Evolutionary conservation across 2,329 filamentous ascomycete genomes (phyloP).

Genomic region (Zalaria obscura): DNA sequence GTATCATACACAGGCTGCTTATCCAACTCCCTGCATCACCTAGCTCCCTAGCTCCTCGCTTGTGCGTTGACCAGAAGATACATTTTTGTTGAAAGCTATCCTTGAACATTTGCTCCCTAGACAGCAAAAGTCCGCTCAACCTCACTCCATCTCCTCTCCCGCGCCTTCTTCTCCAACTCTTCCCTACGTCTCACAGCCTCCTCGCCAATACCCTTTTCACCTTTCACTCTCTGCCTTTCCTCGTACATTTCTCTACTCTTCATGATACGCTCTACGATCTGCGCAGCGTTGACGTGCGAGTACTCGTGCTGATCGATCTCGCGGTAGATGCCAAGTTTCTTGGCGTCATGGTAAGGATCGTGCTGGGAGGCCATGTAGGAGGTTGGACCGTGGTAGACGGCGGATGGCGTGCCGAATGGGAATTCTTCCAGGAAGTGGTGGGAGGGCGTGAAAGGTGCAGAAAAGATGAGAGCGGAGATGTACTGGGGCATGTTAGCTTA

Average conservation of each 20-base stretch:
- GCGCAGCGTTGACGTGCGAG: conserved; percentile 75
- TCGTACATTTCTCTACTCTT: conserved; percentile 79
- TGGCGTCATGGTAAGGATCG: conserved; percentile 58
- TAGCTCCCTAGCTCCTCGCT: too few relatives aligned
- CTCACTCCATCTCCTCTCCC: conserved; percentile 15
- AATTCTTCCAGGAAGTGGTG: conserved; percentile 48
- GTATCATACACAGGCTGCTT: too few relatives aligned
- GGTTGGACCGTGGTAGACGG: conserved; percentile 93
- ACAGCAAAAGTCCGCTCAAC: conserved; percentile 26
- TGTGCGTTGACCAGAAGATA: too few relatives aligned
- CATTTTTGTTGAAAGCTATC: too few relatives aligned
- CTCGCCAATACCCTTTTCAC: conserved; percentile 70
- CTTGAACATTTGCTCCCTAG: not conserved
- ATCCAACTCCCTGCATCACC: too few relatives aligned
- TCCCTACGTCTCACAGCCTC: conserved; percentile 25
- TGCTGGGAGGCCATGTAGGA: conserved; percentile 51
- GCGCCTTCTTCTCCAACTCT: conserved; percentile 8
- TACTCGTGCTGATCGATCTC: conserved; percentile 68
- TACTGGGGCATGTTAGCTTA: conserved; percentile 41
- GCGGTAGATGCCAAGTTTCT: conserved; percentile 69
- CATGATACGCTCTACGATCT: conserved; percentile 85
- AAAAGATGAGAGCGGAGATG: conserved; percentile 76
- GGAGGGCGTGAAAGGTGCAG: conserved; percentile 77
- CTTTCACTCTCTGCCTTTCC: conserved; percentile 79
- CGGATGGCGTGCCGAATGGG: conserved; percentile 46